Evolutionary conservation across 2,329 filamentous ascomycete species (phyloP).

Genomic region (Pseudocercospora vitis): DNA sequence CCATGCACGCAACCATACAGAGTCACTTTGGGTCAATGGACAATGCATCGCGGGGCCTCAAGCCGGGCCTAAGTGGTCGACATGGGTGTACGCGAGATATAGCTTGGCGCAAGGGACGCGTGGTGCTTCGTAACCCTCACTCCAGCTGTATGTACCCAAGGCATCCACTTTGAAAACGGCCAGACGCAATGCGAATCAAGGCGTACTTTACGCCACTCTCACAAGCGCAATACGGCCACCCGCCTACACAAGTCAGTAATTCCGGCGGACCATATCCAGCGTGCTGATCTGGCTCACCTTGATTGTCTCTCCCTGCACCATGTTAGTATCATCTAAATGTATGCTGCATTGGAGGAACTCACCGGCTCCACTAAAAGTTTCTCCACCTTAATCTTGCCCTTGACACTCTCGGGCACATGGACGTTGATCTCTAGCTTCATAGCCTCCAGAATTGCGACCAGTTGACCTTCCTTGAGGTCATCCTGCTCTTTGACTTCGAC

Average conservation of each 20-base stretch:
- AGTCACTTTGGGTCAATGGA: background rate
- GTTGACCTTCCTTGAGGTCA: constrained; percentile 36
- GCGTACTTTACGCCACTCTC: background rate
- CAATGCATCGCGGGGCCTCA: background rate
- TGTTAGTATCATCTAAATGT: background rate
- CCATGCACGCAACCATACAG: background rate
- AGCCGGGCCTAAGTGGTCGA: background rate
- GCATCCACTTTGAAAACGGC: too few species aligned
- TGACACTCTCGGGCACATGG: constrained; percentile 38
- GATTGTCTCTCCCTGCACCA: constrained; percentile 13
- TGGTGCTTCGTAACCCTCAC: too few species aligned
- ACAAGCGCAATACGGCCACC: constrained; percentile 14
- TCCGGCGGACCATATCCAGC: too few species aligned
- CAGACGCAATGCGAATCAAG: background rate
- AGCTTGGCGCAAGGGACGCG: too few species aligned
- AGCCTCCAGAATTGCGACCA: constrained; percentile 47
- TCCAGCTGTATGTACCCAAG: too few species aligned
- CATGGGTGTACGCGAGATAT: too few species aligned
- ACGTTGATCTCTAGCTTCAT: constrained; percentile 52
- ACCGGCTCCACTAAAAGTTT: constrained; percentile 45
- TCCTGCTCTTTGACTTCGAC: constrained; percentile 43
- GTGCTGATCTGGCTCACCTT: constrained; percentile 10
- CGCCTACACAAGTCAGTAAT: constrained; percentile 1
- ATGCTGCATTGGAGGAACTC: background rate
- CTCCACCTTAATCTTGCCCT: constrained; percentile 38